Evolutionary conservation across 2,329 filamentous ascomycete species (phyloP), one percentile per base, ranked within the genome.

Genomic region (Teratosphaeria zuluensis): DNA sequence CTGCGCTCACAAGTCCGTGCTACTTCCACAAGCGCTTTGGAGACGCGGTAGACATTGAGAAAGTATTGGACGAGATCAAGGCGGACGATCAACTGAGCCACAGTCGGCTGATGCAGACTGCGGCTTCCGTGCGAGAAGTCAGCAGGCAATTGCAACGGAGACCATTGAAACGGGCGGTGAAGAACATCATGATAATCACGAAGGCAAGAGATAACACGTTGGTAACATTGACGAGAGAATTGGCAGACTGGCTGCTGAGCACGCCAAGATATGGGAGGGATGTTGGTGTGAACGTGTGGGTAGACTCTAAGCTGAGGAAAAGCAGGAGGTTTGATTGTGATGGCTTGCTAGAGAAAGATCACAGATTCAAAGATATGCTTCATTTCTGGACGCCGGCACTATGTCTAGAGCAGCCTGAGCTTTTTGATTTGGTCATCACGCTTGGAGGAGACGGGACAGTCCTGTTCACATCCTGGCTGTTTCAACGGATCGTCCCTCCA

Each of bases 11-110:
- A 67, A 96, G 92, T 52, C 94, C 94, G 14, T 99, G 94, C 77
- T 99, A 95, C 77, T 97, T 96, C 77, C 94, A 99, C 76, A 89
- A 95, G 75, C 85, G 92, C 62, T 99, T 99, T 70, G 94, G 96
- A 68, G 91, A 96, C 71, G 90, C 92, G 8, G 90, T 99, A 66
- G 90, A 99, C 73, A 90, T 97, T 60, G 89, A 94, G 66, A 94
- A 89, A 75, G 91, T 99, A 5, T 80, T 99, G 6, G 92, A 97
- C 70, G 94, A 99, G 75, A 95, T 97, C 68, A 87, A 87, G 70
- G 88, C 94, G 66, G 82, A 86, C 64, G 90, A 95, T 68, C 90
- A 84, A 74, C 87, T 96, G 79, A 96, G 91, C 35, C 94, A 97
- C 75, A 96, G 90, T 9, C 85, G 92, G 57, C 83, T 99, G 51